Percentiles rank a stretch among this genome's conserved stretches.
phyloP scores from a whole-genome alignment of 495 filamentous ascomycete genomes.

The Aspergillus wentii region DNA sequence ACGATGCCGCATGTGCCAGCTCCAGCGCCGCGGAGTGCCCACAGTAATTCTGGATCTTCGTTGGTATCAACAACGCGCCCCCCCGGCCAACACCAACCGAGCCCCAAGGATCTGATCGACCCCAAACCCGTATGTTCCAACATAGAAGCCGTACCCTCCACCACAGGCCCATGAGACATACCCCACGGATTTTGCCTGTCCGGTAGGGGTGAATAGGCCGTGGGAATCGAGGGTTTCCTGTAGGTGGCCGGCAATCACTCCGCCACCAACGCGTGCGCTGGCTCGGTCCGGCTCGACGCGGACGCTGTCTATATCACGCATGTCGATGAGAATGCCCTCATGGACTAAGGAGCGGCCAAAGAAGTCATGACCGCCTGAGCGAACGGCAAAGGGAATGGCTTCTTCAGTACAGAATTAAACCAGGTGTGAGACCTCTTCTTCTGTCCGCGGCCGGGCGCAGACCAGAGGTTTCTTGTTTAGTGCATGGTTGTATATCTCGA shows the following conservation, averaged over 20 bases:
- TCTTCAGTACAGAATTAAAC: constrained; percentile 15
- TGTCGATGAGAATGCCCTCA: constrained; percentile 28
- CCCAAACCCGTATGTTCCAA: constrained; percentile 26
- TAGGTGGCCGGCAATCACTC: constrained; percentile 13
- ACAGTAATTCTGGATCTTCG: constrained; percentile 17
- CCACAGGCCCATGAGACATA: constrained; percentile 33
- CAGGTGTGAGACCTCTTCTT: constrained; percentile 25
- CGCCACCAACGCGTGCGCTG: constrained; percentile 32
- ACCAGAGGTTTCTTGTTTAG: constrained; percentile 8
- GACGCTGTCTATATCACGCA: constrained; percentile 31
- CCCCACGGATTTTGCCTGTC: constrained; percentile 14
- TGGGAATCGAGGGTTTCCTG: not conserved
- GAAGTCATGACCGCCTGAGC: constrained; percentile 33
- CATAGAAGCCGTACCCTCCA: constrained; percentile 35
- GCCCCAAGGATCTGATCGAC: constrained; percentile 35
- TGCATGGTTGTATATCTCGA: too few species aligned
- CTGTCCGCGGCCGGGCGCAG: constrained; percentile 27
- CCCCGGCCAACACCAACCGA: constrained; percentile 28
- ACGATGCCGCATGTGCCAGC: constrained; percentile 30
- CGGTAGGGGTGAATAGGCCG: constrained; percentile 11
- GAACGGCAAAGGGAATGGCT: constrained; percentile 24
- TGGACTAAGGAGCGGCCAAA: constrained; percentile 19
- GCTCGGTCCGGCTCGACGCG: constrained; percentile 15
- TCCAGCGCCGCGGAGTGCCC: constrained; percentile 31
- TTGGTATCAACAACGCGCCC: constrained; percentile 26